A percentile compares a stretch with the other conserved stretches of the same genome.
Conservation (phyloP, 495 filamentous ascomycete genomes). For the Peziza echinospora region DNA sequence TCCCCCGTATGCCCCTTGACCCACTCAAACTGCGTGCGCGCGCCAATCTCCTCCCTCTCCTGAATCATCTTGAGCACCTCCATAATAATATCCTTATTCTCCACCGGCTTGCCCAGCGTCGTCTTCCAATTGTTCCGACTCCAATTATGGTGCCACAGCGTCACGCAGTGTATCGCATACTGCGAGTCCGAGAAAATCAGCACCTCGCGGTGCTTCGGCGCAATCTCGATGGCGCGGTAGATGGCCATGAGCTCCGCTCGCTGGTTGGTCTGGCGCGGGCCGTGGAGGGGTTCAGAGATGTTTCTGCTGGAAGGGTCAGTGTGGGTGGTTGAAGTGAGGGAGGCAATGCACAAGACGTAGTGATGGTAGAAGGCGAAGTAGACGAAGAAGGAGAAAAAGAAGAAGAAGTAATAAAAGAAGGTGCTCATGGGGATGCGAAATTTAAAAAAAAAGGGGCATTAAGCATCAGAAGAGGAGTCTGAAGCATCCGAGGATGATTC, state of each 20-base stretch:
- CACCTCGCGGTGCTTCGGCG: constrained; percentile 33
- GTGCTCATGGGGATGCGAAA: too few relatives aligned
- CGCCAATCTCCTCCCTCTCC: constrained; percentile 36
- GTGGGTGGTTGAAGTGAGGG: constrained; percentile 12
- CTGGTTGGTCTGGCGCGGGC: constrained; percentile 70
- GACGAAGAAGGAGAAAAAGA: not conserved
- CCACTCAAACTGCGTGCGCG: constrained; percentile 56
- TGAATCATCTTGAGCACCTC: constrained; percentile 46
- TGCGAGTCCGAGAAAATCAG: constrained; percentile 62
- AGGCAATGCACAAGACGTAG: constrained; percentile 7
- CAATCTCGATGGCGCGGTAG: constrained; percentile 55
- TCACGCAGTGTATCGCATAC: constrained; percentile 82
- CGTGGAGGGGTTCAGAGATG: constrained; percentile 58
- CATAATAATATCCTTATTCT: constrained; percentile 69
- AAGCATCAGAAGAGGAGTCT: too few relatives aligned
- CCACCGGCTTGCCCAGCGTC: constrained; percentile 41
- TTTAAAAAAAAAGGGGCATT: too few relatives aligned
- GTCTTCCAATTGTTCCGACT: constrained; percentile 59
- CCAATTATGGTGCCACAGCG: constrained; percentile 66
- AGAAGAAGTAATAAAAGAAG: not conserved
- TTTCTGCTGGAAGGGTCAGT: constrained; percentile 38
- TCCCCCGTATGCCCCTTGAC: constrained; percentile 36
- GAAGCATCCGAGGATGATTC: too few relatives aligned
- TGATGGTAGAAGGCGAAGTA: not conserved
- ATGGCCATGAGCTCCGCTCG: constrained; percentile 84